Conservation (phyloP, 306 rosid genomes). For the Astragalus membranaceus region DNA sequence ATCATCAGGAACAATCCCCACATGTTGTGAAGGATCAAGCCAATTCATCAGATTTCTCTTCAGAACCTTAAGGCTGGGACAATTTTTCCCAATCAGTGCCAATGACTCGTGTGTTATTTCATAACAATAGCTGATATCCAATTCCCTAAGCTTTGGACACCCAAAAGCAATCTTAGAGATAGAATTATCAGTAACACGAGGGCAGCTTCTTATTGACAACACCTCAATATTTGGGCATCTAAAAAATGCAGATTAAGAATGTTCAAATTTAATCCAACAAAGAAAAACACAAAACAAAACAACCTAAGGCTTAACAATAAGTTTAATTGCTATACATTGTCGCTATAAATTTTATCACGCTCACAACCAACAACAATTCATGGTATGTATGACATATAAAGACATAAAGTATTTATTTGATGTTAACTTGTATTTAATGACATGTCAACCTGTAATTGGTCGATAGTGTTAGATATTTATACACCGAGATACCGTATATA, state of each 20-base stretch:
- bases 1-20: conserved; percentile 58
- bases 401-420: too few relatives aligned
- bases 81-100: conserved; percentile 29
- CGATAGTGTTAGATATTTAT: too few relatives aligned
- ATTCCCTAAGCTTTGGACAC: conserved; percentile 29
- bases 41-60: conserved; percentile 68
- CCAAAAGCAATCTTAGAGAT: conserved; percentile 34
- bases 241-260: conserved; percentile 19
- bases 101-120: conserved; percentile 25
- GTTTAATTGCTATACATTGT: too few relatives aligned
- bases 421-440: too few relatives aligned
- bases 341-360: too few relatives aligned
- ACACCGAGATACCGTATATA: too few relatives aligned
- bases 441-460: too few relatives aligned
- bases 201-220: conserved; percentile 70
- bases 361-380: too few relatives aligned
- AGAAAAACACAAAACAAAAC: background rate
- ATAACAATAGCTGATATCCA: conserved; percentile 33
- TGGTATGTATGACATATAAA: too few relatives aligned
- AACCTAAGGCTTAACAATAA: background rate
- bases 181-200: conserved; percentile 63
- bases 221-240: conserved; percentile 76
- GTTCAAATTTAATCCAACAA: background rate
- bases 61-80: conserved; percentile 58
- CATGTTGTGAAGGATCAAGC: conserved; percentile 66